phyloP scores from a whole-genome alignment of 352 stramenopile genomes.

The Globisporangium solare region DNA sequence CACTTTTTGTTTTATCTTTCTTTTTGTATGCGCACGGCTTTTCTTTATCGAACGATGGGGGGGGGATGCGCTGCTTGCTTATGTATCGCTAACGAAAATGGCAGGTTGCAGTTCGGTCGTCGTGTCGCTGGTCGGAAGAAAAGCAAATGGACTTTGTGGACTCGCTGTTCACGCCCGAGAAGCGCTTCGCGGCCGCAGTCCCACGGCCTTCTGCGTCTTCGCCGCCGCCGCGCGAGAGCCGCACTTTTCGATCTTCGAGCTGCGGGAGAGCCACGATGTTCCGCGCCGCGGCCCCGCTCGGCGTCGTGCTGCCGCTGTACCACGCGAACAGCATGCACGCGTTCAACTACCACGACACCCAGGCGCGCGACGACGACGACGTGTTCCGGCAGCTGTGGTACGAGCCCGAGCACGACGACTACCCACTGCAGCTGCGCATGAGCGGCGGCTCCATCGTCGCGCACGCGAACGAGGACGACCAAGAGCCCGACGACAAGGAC shows the following conservation, averaged over 20 bases:
- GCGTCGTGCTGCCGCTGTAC: slow-evolving; percentile 3
- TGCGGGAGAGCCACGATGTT: slow-evolving; percentile 15
- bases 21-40: no score
- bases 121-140: slow-evolving; percentile 12
- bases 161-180: slow-evolving; percentile 9
- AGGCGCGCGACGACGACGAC: slow-evolving; percentile 10
- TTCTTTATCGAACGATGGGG: no score
- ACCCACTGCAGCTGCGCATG: slow-evolving; percentile 4
- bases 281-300: slow-evolving; percentile 8
- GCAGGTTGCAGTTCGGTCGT: slow-evolving; percentile 3
- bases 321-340: not conserved
- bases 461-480: not conserved
- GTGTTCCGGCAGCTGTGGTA: slow-evolving; percentile 13
- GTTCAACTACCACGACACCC: slow-evolving; percentile 1
- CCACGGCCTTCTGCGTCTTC: no score
- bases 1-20: no score
- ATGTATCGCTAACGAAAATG: slow-evolving; percentile 8
- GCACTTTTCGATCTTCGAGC: not conserved
- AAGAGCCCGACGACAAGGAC: slow-evolving; percentile 1
- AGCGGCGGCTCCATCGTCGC: not conserved
- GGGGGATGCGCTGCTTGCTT: not conserved
- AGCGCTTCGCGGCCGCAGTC: slow-evolving; percentile 1
- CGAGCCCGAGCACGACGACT: slow-evolving; percentile 8
- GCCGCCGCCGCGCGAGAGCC: not conserved
- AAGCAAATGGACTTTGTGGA: slow-evolving; percentile 9